Percentiles rank a stretch among this genome's conserved stretches.
phyloP scores from a whole-genome alignment of 192 early-diverging fungal species.

The Ambispora gerdemannii region DNA sequence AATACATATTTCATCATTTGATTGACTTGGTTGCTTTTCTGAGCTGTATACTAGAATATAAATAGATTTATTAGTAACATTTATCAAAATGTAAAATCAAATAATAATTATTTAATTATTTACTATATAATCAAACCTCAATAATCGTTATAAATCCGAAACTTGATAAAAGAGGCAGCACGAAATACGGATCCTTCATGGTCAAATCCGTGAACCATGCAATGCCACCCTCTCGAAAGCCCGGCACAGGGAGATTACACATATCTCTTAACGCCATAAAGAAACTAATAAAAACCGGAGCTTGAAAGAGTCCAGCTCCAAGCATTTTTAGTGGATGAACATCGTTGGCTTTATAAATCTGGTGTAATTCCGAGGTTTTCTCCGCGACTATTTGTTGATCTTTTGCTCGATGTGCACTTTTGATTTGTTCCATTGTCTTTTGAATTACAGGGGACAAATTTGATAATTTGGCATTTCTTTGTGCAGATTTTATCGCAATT shows the following conservation, averaged over 20 bases:
- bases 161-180: conserved; percentile 75
- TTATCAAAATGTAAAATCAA: neutral
- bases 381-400: conserved; percentile 53
- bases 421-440: conserved; percentile 64
- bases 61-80: neutral
- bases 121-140: conserved; percentile 44
- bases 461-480: conserved; percentile 62
- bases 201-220: conserved; percentile 87
- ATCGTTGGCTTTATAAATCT: conserved; percentile 59
- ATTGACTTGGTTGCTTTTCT: neutral
- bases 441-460: conserved; percentile 72
- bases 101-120: neutral
- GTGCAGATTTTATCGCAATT: conserved; percentile 67
- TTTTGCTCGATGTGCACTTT: conserved; percentile 48
- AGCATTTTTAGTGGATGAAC: conserved; percentile 65
- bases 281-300: conserved; percentile 79
- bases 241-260: conserved; percentile 77
- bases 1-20: neutral
- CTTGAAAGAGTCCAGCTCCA: conserved; percentile 60
- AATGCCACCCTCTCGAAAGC: conserved; percentile 71
- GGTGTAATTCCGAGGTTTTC: conserved; percentile 53
- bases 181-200: conserved; percentile 71
- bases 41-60: neutral
- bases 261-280: conserved; percentile 81
- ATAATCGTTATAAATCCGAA: conserved; percentile 70